These are phyloP conservation scores for Vicia faba DNA, from an alignment of 306 rosid genomes.

Conservation along the genomic window DNA sequence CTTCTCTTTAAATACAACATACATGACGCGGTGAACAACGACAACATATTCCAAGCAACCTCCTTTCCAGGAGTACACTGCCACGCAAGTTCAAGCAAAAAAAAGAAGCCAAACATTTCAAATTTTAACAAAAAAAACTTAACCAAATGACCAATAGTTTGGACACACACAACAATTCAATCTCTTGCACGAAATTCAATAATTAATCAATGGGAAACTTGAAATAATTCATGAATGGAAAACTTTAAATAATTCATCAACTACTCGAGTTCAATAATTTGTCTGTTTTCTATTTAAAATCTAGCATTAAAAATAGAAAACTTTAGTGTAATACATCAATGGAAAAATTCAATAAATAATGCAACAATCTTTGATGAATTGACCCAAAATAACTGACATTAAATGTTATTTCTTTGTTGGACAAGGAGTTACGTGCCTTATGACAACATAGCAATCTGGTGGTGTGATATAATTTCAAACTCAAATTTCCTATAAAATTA, in stretches of 20 bases:
- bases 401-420: slow-evolving; percentile 46
- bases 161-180: no score
- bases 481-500: slow-evolving; percentile 93
- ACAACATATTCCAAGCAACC: slow-evolving; percentile 62
- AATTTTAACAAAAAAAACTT: background rate
- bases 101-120: slow-evolving; percentile 21
- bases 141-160: no score
- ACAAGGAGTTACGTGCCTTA: slow-evolving; percentile 59
- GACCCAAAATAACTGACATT: slow-evolving; percentile 40
- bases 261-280: no score
- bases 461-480: slow-evolving; percentile 93
- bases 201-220: no score
- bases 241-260: no score
- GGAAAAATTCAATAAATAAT: slow-evolving; percentile 47
- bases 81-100: slow-evolving; percentile 55
- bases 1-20: slow-evolving; percentile 72
- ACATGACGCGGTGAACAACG: slow-evolving; percentile 60
- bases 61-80: slow-evolving; percentile 68
- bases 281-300: slow-evolving; percentile 41
- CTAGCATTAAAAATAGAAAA: slow-evolving; percentile 42
- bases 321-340: slow-evolving; percentile 46
- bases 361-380: slow-evolving; percentile 42
- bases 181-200: no score
- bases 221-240: no score
- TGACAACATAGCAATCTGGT: slow-evolving; percentile 87